Percentiles rank a stretch among this genome's conserved stretches.
Evolutionary conservation across 257 asterid species (phyloP).

Genomic region (Solanum pinnatisectum): DNA sequence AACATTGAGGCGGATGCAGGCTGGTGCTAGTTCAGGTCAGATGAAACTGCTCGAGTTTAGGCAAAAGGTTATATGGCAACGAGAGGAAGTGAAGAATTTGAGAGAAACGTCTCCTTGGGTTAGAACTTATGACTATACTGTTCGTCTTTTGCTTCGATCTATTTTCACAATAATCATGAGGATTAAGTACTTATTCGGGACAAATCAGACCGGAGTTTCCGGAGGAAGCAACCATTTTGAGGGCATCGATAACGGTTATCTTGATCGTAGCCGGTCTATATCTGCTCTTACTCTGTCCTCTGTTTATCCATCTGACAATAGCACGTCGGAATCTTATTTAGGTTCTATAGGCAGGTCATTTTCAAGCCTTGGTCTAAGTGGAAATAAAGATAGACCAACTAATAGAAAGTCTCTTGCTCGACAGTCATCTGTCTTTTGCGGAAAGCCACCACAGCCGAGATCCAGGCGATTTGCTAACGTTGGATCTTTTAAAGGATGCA

Average conservation of each 20-base stretch:
- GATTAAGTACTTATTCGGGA: conserved; percentile 38
- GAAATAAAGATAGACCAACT: conserved; percentile 34
- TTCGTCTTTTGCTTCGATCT: conserved; percentile 58
- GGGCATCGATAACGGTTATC: conserved; percentile 16
- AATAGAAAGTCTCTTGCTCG: conserved; percentile 26
- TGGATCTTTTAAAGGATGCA: conserved; percentile 59
- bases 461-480: conserved; percentile 27
- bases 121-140: conserved; percentile 54
- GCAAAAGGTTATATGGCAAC: conserved; percentile 79
- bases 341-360: conserved; percentile 57
- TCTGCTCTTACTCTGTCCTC: conserved; percentile 32
- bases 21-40: conserved; percentile 34
- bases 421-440: conserved; percentile 24
- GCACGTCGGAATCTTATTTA: conserved; percentile 14
- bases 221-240: conserved; percentile 16
- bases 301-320: conserved; percentile 30
- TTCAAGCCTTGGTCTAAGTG: conserved; percentile 51
- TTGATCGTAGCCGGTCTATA: conserved; percentile 44
- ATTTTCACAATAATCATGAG: conserved; percentile 52
- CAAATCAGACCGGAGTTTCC: conserved; percentile 15
- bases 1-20: conserved; percentile 50
- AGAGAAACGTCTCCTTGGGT: conserved; percentile 79
- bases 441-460: conserved; percentile 27
- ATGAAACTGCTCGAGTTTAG: conserved; percentile 62
- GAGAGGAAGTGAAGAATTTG: conserved; percentile 78